Evolutionary conservation across 2,329 filamentous ascomycete species (phyloP), one percentile per base, ranked within the genome.

Genomic region (Monilinia fructicola): DNA sequence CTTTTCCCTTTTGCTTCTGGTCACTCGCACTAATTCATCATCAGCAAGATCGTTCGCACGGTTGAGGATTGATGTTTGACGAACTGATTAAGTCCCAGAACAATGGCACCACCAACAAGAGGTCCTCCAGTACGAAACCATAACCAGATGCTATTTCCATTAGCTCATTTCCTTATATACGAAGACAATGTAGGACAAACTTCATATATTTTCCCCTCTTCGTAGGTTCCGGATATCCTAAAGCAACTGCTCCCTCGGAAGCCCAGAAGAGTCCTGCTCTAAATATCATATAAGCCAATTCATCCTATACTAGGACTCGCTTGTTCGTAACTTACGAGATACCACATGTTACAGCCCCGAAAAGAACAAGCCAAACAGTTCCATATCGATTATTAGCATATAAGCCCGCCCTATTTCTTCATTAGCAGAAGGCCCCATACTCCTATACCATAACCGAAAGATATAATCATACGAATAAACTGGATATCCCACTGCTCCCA

Each of bases 101-200:
- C 80, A 68, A 84, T 83, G 2, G 81, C 78, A 3, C 82, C 82
- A 14, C 83, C 82, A 10, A 85, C 78, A 48, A 67, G 54, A 26
- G 78, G 77, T 0, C 79, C 80, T 5, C 76, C 72, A 28, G 78
- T 78, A 26, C 78, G 76, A 63, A 78, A 79, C 10, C 76, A 76
- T 59, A 81, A 74, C 80, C 80, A 82, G 31, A 68, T 72, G 9
- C 70, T 67, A n/a, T 46, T n/a, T n/a, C 16, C 40, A 31, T 46
- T 31, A 58, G 40, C 40, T 26, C 23, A 2, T 21, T 12, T 1
- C 2, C 1, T 11, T 14, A 1, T 14, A 28, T 10, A 46, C 2
- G 1, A 10, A 7, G 9, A 21, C 16, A 4, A 2, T 12, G 3
- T 11, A n/a, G 38, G 38, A 58, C 55, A 6, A 18, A 58, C 55